Conservation (phyloP, 1,284 basidiomycete species). For the Cutaneotrichosporon spelunceum region DNA sequence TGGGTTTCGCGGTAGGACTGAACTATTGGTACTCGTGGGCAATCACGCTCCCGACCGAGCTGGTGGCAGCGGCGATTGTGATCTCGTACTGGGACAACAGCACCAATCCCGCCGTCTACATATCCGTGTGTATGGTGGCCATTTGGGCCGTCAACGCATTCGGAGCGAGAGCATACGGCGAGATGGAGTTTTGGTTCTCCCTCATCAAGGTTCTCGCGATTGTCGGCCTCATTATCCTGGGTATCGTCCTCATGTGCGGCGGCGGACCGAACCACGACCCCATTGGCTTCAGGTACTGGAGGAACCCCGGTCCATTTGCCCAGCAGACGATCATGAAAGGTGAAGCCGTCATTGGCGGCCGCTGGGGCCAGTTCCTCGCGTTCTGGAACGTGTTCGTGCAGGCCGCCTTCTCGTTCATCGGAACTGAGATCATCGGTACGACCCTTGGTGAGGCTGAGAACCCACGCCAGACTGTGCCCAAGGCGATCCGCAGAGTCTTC, state of each 20-base stretch:
- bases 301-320: slow-evolving; percentile 57
- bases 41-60: slow-evolving; percentile 38
- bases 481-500: slow-evolving; percentile 75
- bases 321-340: slow-evolving; percentile 24
- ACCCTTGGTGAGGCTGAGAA: slow-evolving; percentile 58
- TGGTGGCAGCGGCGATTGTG: slow-evolving; percentile 29
- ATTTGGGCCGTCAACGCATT: slow-evolving; percentile 52
- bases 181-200: slow-evolving; percentile 44
- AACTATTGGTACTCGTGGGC: slow-evolving; percentile 46
- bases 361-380: slow-evolving; percentile 63
- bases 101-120: slow-evolving; percentile 48
- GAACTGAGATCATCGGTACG: slow-evolving; percentile 78
- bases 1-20: slow-evolving; percentile 51
- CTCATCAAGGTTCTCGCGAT: slow-evolving; percentile 38
- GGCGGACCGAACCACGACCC: slow-evolving; percentile 59
- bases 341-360: slow-evolving; percentile 25
- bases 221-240: slow-evolving; percentile 57
- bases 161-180: slow-evolving; percentile 42
- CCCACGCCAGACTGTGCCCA: slow-evolving; percentile 72
- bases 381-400: slow-evolving; percentile 68
- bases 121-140: slow-evolving; percentile 49
- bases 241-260: slow-evolving; percentile 67
- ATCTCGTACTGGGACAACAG: slow-evolving; percentile 40
- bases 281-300: slow-evolving; percentile 59
- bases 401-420: slow-evolving; percentile 78